Conservation (phyloP, 202 grass and related monocot genomes). For the Bolboschoenoplectus hybrid region DNA sequence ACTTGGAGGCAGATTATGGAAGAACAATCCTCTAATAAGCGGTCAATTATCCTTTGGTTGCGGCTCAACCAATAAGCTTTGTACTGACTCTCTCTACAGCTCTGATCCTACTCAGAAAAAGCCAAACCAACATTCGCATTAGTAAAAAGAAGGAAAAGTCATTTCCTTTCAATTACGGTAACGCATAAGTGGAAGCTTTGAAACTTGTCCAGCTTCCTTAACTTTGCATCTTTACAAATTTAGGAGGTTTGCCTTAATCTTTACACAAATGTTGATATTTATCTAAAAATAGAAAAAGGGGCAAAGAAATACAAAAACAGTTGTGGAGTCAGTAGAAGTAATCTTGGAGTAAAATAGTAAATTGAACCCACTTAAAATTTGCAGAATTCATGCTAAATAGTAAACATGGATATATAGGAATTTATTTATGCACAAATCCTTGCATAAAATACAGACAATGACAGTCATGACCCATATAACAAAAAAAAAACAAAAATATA, state of each 20-base stretch:
- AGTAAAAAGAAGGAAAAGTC: neutral
- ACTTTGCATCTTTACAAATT: constrained; percentile 17
- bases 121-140: neutral
- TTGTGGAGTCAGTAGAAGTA: neutral
- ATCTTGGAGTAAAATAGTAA: neutral
- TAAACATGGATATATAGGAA: neutral
- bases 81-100: constrained; percentile 81
- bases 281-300: neutral
- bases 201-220: constrained; percentile 10
- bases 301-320: constrained; percentile 21
- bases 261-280: neutral
- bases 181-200: neutral
- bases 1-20: constrained; percentile 88
- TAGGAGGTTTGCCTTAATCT: neutral
- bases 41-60: constrained; percentile 81
- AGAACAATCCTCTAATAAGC: constrained; percentile 61
- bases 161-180: constrained; percentile 24
- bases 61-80: constrained; percentile 73
- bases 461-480: neutral
- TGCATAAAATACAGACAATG: neutral
- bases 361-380: neutral
- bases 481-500: neutral
- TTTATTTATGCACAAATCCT: neutral
- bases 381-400: neutral
- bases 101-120: constrained; percentile 46